Percentiles rank a stretch among this genome's conserved stretches.
These are phyloP conservation scores for Aquilaria yunnanensis DNA, from an alignment of 345 rosid species.

Conservation along the genomic window DNA sequence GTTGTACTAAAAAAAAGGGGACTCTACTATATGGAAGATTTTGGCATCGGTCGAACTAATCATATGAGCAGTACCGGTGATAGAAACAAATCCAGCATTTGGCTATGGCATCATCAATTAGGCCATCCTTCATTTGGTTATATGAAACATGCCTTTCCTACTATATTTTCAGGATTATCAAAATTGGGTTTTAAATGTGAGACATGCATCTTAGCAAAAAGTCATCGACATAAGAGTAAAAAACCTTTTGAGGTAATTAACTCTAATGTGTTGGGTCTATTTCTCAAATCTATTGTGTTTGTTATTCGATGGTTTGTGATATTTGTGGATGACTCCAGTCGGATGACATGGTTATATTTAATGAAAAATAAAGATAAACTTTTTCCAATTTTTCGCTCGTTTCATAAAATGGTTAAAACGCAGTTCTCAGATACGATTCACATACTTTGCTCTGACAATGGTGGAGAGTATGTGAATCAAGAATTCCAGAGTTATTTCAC, in stretches of 20 bases:
- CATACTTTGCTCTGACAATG: background rate
- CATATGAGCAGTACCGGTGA: too few species aligned
- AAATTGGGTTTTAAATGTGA: too few species aligned
- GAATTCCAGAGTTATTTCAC: background rate
- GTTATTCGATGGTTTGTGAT: background rate
- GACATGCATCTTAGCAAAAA: too few species aligned
- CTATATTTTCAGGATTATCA: background rate
- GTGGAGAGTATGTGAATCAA: background rate
- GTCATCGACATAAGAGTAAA: too few species aligned
- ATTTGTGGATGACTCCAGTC: background rate
- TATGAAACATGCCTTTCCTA: background rate
- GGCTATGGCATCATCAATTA: background rate
- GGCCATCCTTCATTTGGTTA: conserved; percentile 7
- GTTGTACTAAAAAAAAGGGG: background rate
- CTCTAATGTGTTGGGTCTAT: background rate
- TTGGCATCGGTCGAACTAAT: too few species aligned
- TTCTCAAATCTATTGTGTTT: background rate
- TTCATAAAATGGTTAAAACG: background rate
- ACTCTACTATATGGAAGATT: background rate
- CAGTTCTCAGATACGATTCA: background rate
- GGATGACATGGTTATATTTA: conserved; percentile 1
- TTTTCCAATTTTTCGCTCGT: background rate
- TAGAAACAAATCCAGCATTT: too few species aligned
- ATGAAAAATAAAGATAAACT: conserved; percentile 7
- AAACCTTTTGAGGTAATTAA: background rate